Percentiles rank a stretch among this genome's conserved stretches.
These are phyloP conservation scores for Boechera retrofracta DNA, from an alignment of 345 rosid species.

Conservation along the genomic window DNA sequence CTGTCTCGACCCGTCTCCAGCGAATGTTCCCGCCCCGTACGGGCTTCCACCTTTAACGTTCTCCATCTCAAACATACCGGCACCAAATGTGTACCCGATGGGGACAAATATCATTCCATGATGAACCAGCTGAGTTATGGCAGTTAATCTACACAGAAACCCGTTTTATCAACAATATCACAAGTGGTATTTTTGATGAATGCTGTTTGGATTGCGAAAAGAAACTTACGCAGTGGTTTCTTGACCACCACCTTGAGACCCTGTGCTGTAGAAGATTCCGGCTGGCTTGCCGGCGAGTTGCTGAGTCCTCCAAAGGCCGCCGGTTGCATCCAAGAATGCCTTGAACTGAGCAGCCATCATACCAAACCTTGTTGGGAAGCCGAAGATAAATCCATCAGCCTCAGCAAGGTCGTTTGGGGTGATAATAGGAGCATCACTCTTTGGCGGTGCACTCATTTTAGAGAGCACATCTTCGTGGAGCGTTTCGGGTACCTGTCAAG, in stretches of 20 bases:
- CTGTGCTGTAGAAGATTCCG: conserved; percentile 92
- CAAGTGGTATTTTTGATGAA: not conserved
- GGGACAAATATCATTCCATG: conserved; percentile 95
- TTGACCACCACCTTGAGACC: conserved; percentile 97
- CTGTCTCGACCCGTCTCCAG: conserved; percentile 87
- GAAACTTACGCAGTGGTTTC: conserved; percentile 88
- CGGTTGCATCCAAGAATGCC: conserved; percentile 90
- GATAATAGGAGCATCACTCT: conserved; percentile 74
- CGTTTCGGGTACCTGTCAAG: conserved; percentile 79
- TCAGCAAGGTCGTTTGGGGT: conserved; percentile 77
- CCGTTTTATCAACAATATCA: not conserved
- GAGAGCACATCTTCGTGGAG: conserved; percentile 79
- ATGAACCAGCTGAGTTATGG: conserved; percentile 93
- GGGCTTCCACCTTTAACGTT: conserved; percentile 92
- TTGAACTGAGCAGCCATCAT: conserved; percentile 99
- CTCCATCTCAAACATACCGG: conserved; percentile 97
- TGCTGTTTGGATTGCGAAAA: not conserved
- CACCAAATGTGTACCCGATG: conserved; percentile 88
- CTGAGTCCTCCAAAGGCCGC: conserved; percentile 91
- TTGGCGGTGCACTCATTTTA: conserved; percentile 90
- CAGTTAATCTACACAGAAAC: conserved; percentile 61
- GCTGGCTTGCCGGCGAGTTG: conserved; percentile 96
- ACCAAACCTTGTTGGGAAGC: conserved; percentile 96
- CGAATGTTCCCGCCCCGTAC: conserved; percentile 86
- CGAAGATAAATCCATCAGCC: conserved; percentile 88